phyloP scores from a whole-genome alignment of 495 filamentous ascomycete genomes.

The Jackrogersella multiformis region DNA sequence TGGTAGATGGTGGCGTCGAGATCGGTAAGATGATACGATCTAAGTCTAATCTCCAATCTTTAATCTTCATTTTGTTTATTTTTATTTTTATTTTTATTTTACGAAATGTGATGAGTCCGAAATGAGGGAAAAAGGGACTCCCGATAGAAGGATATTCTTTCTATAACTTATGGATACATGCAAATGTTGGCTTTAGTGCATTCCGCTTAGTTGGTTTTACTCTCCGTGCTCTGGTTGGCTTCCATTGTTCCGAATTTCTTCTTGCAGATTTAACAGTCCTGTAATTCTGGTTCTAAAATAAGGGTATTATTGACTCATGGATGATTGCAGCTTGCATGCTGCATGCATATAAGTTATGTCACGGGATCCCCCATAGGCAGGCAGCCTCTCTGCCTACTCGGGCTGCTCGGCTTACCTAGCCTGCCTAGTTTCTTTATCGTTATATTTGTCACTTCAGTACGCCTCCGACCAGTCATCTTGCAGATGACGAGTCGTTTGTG shows the following conservation, averaged over 20 bases:
- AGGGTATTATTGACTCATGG: constrained; percentile 28
- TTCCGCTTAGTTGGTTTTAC: constrained; percentile 15
- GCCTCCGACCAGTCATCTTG: constrained; percentile 31
- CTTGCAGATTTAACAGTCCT: constrained; percentile 25
- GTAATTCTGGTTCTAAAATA: constrained; percentile 32
- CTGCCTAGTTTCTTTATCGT: not conserved
- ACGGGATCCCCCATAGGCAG: constrained; percentile 33
- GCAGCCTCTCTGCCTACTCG: not conserved
- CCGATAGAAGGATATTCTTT: constrained; percentile 7
- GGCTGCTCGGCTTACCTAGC: not conserved
- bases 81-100: constrained; percentile 10
- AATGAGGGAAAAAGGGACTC: constrained; percentile 3
- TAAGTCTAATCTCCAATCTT: too few species aligned
- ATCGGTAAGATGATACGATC: constrained; percentile 38
- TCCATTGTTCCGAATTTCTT: constrained; percentile 30
- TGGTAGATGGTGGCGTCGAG: constrained; percentile 16
- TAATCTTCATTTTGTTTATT: too few species aligned
- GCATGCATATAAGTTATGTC: constrained; percentile 39
- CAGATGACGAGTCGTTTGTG: constrained; percentile 39
- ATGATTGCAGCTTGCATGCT: constrained; percentile 41
- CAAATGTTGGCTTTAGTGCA: constrained; percentile 21
- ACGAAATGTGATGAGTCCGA: constrained; percentile 35
- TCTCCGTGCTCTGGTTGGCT: not conserved
- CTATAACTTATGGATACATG: not conserved
- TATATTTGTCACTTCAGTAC: constrained; percentile 20